These are phyloP conservation scores for Salix dunnii DNA, from an alignment of 345 rosid species.

Conservation along the genomic window DNA sequence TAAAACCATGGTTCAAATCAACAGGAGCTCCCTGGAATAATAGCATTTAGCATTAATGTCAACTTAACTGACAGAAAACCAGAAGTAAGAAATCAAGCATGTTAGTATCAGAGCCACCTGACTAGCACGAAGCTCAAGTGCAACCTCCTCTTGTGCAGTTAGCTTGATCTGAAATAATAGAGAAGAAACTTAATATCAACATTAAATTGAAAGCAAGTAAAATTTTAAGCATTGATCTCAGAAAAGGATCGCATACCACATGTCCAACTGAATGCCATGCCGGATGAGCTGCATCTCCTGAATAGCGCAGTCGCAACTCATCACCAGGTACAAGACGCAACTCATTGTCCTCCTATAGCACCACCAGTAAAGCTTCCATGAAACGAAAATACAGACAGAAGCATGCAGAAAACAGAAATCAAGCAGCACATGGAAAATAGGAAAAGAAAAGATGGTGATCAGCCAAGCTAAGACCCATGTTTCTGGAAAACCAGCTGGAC, in stretches of 20 bases:
- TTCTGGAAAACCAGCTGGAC: background rate
- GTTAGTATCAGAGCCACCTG: conserved; percentile 53
- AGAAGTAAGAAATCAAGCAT: conserved; percentile 4
- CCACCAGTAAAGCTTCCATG: conserved; percentile 19
- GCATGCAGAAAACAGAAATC: background rate
- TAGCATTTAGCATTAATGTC: conserved; percentile 1
- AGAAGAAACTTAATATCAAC: background rate
- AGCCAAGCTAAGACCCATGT: background rate
- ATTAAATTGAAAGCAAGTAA: background rate
- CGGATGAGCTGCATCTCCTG: conserved; percentile 97
- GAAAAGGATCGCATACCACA: conserved; percentile 57
- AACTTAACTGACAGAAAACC: conserved; percentile 1
- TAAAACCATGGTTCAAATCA: conserved; percentile 87
- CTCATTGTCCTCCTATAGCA: conserved; percentile 89
- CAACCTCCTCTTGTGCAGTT: conserved; percentile 98
- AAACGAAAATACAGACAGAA: conserved; percentile 13
- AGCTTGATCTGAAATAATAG: conserved; percentile 67
- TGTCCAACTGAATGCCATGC: conserved; percentile 99
- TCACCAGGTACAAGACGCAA: conserved; percentile 95
- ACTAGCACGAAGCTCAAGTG: conserved; percentile 96
- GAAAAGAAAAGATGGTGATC: background rate
- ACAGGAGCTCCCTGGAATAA: conserved; percentile 83
- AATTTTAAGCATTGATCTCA: background rate
- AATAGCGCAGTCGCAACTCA: conserved; percentile 89
- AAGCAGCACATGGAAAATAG: background rate